Evolutionary conservation across 129 eudicot species (phyloP).

Genomic region (Saussurea involucrata): DNA sequence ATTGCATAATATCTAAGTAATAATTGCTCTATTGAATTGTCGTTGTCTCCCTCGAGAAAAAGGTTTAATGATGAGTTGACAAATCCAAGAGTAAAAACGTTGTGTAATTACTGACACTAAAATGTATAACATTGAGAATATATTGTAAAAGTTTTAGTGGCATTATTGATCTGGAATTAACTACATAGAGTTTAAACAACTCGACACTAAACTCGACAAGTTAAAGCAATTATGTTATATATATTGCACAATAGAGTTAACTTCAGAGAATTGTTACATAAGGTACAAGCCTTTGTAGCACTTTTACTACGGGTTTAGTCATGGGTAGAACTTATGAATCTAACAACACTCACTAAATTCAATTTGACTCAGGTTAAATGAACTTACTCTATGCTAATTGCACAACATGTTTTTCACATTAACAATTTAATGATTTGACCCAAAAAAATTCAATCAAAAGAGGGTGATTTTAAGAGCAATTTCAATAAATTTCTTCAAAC

Average conservation of each 20-base stretch:
- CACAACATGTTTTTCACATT: not conserved
- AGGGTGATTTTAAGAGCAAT: not conserved
- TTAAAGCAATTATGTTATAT: not conserved
- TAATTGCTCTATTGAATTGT: not conserved
- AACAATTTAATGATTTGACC: not conserved
- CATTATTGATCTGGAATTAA: not conserved
- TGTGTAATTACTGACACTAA: not conserved
- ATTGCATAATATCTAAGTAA: not conserved
- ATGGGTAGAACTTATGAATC: not conserved
- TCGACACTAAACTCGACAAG: not conserved
- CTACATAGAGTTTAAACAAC: not conserved
- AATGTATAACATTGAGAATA: not conserved
- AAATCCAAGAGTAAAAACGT: not conserved
- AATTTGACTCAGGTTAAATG: not conserved
- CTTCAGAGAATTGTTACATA: not conserved
- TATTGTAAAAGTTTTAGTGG: not conserved
- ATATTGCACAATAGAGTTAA: not conserved
- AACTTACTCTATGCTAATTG: too few species aligned
- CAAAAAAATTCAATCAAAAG: too few species aligned
- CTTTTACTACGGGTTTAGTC: too few species aligned
- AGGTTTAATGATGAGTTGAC: not conserved
- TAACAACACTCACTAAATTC: not conserved
- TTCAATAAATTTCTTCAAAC: too few species aligned
- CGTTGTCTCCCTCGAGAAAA: conserved; percentile 1
- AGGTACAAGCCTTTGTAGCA: not conserved